Evolutionary conservation across 225 moss, liverwort and hornwort species (phyloP), one percentile per base, ranked within the genome.

Genomic region (Anthoceros angustus): DNA sequence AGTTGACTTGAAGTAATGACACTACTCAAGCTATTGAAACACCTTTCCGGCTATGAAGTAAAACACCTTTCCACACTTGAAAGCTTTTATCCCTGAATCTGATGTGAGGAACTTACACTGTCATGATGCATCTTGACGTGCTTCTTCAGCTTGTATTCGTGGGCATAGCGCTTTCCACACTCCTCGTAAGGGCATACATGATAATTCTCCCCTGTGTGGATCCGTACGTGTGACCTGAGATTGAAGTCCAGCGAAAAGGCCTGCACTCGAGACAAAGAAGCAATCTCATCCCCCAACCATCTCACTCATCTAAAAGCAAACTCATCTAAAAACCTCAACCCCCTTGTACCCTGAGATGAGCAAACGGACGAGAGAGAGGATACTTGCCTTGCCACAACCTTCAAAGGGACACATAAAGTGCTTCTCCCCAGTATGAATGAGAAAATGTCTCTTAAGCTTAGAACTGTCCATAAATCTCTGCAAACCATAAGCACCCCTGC

Each of bases 391-490:
- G 75, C 92, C 92, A 79, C 98, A 98, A 66, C 89, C 92, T 87
- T 87, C 87, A 69, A 98, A 89, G 20, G 86, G 91, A 75, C 98
- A 98, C 25, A 82, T 77, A 74, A 98, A 98, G 77, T 98, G 88
- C 39, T 92, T 98, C 77, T 98, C 98, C 21, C 98, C 98, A 21
- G 98, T 98, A 45, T 98, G 98, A 64, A 92, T 98, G 68, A 98
- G 69, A 70, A 86, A 92, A 68, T 98, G 98, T 63, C 98, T 86
- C 79, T 98, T 98, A 68, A 98, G 75, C 77, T 98, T 98, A 55
- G 98, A 98, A 71, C 98, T 92, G 80, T 98, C 98, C 74, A 98
- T 85, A 75, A 98, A 98, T 40, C 98, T 83, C 98, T 98, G 92
- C 80, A 85, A 9, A 69, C 4, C 39, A n/a, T 24, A 26, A 62